Percentiles rank a stretch among this genome's conserved stretches.
phyloP scores from a whole-genome alignment of 2,329 filamentous ascomycete genomes.

The Allantophomopsis cytisporea region DNA sequence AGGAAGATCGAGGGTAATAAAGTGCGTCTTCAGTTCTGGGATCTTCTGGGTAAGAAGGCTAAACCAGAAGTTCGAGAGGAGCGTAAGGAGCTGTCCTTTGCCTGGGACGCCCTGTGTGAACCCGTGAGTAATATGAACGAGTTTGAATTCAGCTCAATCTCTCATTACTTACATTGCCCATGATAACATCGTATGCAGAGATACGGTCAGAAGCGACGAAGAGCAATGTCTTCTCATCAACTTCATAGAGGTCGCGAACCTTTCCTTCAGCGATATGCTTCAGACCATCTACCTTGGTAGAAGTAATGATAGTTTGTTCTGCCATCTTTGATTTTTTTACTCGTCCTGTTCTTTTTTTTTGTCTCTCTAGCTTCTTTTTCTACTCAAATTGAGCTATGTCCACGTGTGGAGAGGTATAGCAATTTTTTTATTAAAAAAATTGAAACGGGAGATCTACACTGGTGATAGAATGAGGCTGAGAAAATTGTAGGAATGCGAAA shows the following conservation, averaged over 20 bases:
- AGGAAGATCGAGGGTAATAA: conserved; percentile 44
- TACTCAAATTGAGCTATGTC: too few relatives aligned
- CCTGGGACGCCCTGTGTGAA: conserved; percentile 45
- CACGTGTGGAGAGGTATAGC: too few relatives aligned
- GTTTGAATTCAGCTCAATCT: too few relatives aligned
- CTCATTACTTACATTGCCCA: conserved; percentile 51
- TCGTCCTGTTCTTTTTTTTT: too few relatives aligned
- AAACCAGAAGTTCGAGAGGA: conserved; percentile 59
- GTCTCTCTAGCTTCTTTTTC: too few relatives aligned
- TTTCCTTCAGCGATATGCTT: conserved; percentile 34
- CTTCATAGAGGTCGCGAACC: conserved; percentile 68
- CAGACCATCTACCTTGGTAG: conserved; percentile 5
- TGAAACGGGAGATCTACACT: too few relatives aligned
- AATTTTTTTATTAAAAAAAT: too few relatives aligned
- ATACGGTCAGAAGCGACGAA: conserved; percentile 85
- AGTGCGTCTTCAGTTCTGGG: conserved; percentile 47
- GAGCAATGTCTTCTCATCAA: conserved; percentile 59
- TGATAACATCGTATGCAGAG: conserved; percentile 87
- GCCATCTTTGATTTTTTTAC: too few relatives aligned
- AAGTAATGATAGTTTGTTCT: too few relatives aligned
- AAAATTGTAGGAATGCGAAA: too few relatives aligned
- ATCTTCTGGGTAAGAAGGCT: conserved; percentile 38
- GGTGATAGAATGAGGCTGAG: too few relatives aligned
- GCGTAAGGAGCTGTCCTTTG: conserved; percentile 54
- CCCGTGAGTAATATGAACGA: conserved; percentile 1